Conservation (phyloP, 148 eudicot species). For the Oxyria digyna region DNA sequence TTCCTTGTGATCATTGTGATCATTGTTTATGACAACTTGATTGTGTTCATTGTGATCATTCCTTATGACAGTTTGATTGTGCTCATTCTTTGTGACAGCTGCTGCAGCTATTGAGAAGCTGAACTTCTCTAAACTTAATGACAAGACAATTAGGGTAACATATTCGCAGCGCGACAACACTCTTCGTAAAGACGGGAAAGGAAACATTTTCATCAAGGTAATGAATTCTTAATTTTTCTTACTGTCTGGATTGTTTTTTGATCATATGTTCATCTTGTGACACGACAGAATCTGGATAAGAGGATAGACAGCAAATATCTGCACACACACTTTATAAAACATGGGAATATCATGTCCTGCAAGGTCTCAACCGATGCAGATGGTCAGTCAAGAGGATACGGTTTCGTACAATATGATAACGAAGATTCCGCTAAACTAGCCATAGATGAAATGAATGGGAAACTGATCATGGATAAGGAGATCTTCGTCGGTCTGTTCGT, state of each 20-base stretch:
- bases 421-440: constrained; percentile 78
- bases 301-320: constrained; percentile 74
- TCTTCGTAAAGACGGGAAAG: constrained; percentile 62
- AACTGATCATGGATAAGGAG: constrained; percentile 82
- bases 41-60: too few relatives aligned
- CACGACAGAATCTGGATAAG: constrained; percentile 74
- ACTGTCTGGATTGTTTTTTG: not conserved
- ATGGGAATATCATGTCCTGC: constrained; percentile 79
- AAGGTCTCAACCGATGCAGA: constrained; percentile 70
- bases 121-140: constrained; percentile 68
- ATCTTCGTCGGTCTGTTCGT: constrained; percentile 77
- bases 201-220: constrained; percentile 89
- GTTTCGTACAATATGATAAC: constrained; percentile 82
- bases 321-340: constrained; percentile 62
- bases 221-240: not conserved
- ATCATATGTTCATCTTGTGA: not conserved
- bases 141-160: constrained; percentile 75
- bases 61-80: too few relatives aligned
- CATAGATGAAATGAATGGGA: constrained; percentile 75
- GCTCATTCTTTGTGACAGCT: constrained; percentile 33
- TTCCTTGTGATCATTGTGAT: too few relatives aligned
- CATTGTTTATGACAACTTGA: too few relatives aligned
- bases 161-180: constrained; percentile 76
- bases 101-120: constrained; percentile 50
- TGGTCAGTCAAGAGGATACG: constrained; percentile 90